Conservation (phyloP, 164 flowering plant genomes). For the Buxus sempervirens region DNA sequence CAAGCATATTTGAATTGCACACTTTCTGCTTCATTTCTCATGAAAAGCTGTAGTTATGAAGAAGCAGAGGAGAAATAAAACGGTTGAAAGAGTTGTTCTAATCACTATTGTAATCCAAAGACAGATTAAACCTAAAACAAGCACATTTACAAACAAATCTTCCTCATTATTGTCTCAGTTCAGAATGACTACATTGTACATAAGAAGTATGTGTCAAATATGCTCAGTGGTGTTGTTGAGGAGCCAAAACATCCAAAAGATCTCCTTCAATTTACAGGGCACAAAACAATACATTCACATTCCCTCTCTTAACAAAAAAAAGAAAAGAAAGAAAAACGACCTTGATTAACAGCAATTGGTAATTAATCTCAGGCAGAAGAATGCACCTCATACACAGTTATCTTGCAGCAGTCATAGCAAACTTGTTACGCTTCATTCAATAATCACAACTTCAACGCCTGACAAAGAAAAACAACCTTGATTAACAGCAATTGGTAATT, state of each 20-base stretch:
- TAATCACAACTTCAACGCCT: constrained; percentile 3
- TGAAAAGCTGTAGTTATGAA: background rate
- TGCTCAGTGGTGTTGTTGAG: background rate
- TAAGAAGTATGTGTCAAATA: background rate
- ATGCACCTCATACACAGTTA: background rate
- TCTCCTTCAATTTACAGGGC: background rate
- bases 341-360: background rate
- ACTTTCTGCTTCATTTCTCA: background rate
- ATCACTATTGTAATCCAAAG: background rate
- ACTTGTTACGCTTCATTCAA: constrained; percentile 1
- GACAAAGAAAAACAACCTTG: background rate
- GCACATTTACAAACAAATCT: background rate
- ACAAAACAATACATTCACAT: background rate
- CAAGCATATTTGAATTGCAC: background rate
- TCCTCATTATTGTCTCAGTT: background rate
- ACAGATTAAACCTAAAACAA: background rate
- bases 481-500: background rate
- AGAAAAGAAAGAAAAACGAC: background rate
- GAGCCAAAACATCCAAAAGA: background rate
- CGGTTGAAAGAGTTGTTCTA: background rate
- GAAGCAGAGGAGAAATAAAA: background rate
- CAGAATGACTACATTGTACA: background rate
- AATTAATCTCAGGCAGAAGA: constrained; percentile 1
- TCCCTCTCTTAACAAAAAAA: background rate
- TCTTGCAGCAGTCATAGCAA: background rate